Evolutionary conservation across 179 eudicot species (phyloP).

Genomic region (Silene vulgaris): DNA sequence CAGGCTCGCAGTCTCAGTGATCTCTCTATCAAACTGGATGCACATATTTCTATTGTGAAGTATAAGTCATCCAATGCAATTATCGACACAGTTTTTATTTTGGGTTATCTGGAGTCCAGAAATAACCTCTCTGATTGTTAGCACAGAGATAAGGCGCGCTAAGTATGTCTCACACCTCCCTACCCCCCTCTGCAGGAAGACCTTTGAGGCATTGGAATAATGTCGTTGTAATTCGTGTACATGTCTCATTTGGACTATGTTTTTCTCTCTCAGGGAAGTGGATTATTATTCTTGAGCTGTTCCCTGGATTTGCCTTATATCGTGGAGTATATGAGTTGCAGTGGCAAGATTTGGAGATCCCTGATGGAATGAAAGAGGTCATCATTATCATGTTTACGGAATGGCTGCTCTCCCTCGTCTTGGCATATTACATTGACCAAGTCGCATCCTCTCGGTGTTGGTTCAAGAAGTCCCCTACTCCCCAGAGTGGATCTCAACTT

Average conservation of each 20-base stretch:
- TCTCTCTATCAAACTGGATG: too few relatives aligned
- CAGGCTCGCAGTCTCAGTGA: too few relatives aligned
- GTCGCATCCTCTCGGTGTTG: slow-evolving; percentile 49
- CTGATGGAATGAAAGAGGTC: slow-evolving; percentile 58
- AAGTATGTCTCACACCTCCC: too few relatives aligned
- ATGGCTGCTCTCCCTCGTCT: slow-evolving; percentile 49
- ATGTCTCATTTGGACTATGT: slow-evolving; percentile 10
- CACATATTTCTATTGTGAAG: too few relatives aligned
- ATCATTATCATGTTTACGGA: slow-evolving; percentile 59
- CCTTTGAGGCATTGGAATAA: too few relatives aligned
- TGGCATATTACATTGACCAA: slow-evolving; percentile 55
- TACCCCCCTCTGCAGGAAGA: too few relatives aligned
- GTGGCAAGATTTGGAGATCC: slow-evolving; percentile 57
- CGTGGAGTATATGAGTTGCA: slow-evolving; percentile 67
- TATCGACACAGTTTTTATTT: too few relatives aligned
- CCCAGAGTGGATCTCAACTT: slow-evolving; percentile 45
- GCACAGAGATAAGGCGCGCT: too few relatives aligned
- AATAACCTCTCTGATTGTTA: too few relatives aligned
- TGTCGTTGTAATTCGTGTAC: background rate
- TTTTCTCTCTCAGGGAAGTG: slow-evolving; percentile 47
- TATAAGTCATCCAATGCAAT: too few relatives aligned
- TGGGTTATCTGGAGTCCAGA: too few relatives aligned
- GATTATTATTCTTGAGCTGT: slow-evolving; percentile 66
- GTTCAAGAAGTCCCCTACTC: slow-evolving; percentile 41
- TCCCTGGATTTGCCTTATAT: slow-evolving; percentile 67